A percentile compares a stretch with the other conserved stretches of the same genome.
phyloP scores from a whole-genome alignment of 148 eudicot species.

The Euryodendron excelsum region DNA sequence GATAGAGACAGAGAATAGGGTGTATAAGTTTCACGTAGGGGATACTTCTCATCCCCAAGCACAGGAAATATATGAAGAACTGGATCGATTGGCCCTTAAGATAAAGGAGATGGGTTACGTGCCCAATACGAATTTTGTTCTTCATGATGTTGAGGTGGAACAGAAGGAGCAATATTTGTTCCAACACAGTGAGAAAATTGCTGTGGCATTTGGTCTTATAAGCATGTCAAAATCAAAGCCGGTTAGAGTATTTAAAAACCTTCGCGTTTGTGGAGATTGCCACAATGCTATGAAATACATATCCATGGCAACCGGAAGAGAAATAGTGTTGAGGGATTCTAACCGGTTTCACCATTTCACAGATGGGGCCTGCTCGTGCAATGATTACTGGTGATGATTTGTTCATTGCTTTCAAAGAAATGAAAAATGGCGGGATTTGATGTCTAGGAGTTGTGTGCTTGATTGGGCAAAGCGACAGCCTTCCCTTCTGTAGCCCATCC shows the following conservation, averaged over 20 bases:
- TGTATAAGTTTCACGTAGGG: conserved; percentile 62
- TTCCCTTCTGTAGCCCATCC: not conserved
- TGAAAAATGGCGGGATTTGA: not conserved
- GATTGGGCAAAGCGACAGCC: not conserved
- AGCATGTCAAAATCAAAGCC: conserved; percentile 47
- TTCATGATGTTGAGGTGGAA: conserved; percentile 67
- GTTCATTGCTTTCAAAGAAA: not conserved
- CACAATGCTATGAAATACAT: conserved; percentile 62
- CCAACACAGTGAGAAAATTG: conserved; percentile 75
- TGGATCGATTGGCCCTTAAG: conserved; percentile 32
- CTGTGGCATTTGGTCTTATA: conserved; percentile 71
- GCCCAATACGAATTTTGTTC: conserved; percentile 53
- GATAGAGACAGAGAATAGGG: conserved; percentile 47
- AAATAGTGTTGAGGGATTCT: conserved; percentile 57
- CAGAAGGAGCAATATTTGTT: conserved; percentile 53
- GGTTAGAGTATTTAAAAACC: conserved; percentile 56
- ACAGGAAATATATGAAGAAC: conserved; percentile 44
- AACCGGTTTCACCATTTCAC: conserved; percentile 64
- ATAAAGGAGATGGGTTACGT: conserved; percentile 65
- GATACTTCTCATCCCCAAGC: conserved; percentile 58
- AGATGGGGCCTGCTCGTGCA: conserved; percentile 61
- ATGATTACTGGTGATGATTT: conserved; percentile 52
- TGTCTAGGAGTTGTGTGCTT: not conserved
- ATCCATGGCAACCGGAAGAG: conserved; percentile 50
- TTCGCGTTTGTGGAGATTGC: conserved; percentile 62